A percentile compares a stretch with the other conserved stretches of the same genome.
Conservation (phyloP, 805 yeast genomes). For the Saccharomycopsis malanga region DNA sequence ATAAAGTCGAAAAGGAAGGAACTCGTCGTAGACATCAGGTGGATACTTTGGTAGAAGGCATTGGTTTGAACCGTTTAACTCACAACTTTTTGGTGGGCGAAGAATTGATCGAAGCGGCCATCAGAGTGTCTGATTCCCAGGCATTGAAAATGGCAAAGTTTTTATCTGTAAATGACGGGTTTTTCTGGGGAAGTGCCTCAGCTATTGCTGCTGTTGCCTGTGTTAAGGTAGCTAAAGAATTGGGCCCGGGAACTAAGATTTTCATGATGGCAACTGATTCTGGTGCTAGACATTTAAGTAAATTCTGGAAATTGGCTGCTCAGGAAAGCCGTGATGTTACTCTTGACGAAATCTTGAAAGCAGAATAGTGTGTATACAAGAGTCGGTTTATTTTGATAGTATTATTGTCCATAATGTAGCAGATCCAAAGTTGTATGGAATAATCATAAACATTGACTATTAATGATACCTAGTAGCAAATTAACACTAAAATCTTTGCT, state of each 20-base stretch:
- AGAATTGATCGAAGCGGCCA: slow-evolving; percentile 63
- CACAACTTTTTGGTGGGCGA: slow-evolving; percentile 73
- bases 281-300: slow-evolving; percentile 83
- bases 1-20: slow-evolving; percentile 82
- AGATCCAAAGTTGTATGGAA: no score
- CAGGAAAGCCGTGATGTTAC: slow-evolving; percentile 29
- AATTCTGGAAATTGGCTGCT: slow-evolving; percentile 78
- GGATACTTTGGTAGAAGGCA: slow-evolving; percentile 90
- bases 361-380: no score
- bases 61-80: slow-evolving; percentile 84
- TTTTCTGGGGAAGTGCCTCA: slow-evolving; percentile 89
- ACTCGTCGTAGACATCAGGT: slow-evolving; percentile 93
- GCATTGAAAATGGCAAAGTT: slow-evolving; percentile 86
- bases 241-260: slow-evolving; percentile 53
- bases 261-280: slow-evolving; percentile 90
- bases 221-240: slow-evolving; percentile 42
- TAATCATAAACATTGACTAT: no score
- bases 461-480: no score
- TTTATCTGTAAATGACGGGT: slow-evolving; percentile 75
- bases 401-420: no score
- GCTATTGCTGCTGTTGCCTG: slow-evolving; percentile 94
- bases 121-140: slow-evolving; percentile 71
- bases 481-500: no score
- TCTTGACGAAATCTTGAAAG: slow-evolving; percentile 33
- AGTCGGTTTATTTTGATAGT: no score